Conservation (phyloP, 176 grass and related monocot genomes). For the Carex pumila region DNA sequence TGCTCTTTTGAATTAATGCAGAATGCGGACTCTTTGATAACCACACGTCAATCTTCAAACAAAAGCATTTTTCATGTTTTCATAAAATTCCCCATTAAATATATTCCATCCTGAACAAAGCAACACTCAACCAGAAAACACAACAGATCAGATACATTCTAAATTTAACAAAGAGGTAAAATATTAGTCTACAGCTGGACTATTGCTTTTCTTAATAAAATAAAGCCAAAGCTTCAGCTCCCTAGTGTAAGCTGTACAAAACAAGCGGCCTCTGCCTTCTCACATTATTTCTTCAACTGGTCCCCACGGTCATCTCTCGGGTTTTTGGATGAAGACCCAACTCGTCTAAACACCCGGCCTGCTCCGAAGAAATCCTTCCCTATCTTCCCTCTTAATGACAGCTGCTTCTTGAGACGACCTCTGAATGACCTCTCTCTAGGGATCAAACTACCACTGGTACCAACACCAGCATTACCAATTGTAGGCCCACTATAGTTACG, state of each 20-base stretch:
- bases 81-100: not conserved
- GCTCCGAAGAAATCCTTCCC: constrained; percentile 68
- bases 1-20: no score
- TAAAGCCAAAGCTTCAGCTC: not conserved
- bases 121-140: not conserved
- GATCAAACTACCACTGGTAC: constrained; percentile 33
- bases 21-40: not conserved
- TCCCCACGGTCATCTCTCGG: constrained; percentile 24
- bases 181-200: constrained; percentile 4
- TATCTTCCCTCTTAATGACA: constrained; percentile 70
- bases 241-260: constrained; percentile 13
- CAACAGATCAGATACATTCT: not conserved
- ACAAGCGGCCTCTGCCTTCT: not conserved
- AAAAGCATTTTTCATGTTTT: constrained; percentile 4
- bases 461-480: constrained; percentile 26
- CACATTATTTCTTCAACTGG: constrained; percentile 20
- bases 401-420: constrained; percentile 69
- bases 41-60: not conserved
- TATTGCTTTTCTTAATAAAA: constrained; percentile 8
- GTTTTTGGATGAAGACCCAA: constrained; percentile 39
- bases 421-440: constrained; percentile 34
- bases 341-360: constrained; percentile 47
- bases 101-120: not conserved
- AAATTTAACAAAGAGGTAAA: not conserved
- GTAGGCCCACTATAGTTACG: constrained; percentile 24